Evolutionary conservation across 345 rosid species (phyloP).

Genomic region (Angophora floribunda): DNA sequence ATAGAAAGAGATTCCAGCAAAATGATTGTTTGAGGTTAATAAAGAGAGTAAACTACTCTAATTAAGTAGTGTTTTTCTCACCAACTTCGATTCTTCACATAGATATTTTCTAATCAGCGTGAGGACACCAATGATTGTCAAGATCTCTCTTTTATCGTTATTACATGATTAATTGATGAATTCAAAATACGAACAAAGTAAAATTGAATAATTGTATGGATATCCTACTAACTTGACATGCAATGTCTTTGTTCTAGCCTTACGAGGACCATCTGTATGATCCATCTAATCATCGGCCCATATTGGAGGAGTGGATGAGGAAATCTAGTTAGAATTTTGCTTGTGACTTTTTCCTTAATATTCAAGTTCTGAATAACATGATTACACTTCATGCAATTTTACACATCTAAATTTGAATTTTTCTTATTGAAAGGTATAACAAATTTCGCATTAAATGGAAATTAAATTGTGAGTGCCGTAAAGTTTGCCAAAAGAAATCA

Average conservation of each 20-base stretch:
- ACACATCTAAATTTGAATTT: fast-evolving
- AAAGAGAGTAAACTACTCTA: neutral
- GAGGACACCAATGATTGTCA: neutral
- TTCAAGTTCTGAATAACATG: neutral
- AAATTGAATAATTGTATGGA: neutral
- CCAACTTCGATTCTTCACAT: fast-evolving
- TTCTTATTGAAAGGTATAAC: neutral
- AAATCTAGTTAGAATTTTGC: neutral
- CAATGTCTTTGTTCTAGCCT: neutral
- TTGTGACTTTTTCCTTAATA: neutral
- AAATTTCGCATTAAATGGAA: neutral
- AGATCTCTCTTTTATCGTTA: neutral
- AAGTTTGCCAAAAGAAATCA: neutral
- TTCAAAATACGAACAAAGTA: neutral
- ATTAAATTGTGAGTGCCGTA: neutral
- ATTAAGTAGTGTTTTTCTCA: neutral
- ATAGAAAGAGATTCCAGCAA: neutral
- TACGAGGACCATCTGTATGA: neutral
- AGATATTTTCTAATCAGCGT: neutral
- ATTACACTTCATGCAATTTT: neutral
- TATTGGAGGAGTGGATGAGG: neutral
- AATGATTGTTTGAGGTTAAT: neutral
- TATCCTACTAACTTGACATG: neutral
- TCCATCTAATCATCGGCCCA: neutral
- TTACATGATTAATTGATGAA: neutral